Evolutionary conservation across 306 rosid species (phyloP), one percentile per base, ranked within the genome.

Genomic region (Fragaria ananassa): DNA sequence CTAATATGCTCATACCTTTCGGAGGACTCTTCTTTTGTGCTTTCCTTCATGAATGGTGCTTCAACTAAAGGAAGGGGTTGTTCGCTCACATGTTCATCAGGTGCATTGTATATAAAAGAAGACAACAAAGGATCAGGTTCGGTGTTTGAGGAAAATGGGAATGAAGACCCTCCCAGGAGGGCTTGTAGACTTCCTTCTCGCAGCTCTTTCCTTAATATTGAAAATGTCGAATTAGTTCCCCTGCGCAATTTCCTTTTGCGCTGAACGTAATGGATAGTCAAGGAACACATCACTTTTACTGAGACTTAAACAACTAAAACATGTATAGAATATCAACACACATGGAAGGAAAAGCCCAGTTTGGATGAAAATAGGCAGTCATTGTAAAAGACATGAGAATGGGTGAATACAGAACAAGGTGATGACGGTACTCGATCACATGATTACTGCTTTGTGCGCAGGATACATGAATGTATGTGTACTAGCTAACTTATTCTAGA

Each of bases 51-150:
- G 18, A 56, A 19, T 70, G 81, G 70, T 62, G 80, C 79, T 81
- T 88, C 91, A 13, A 68, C 76, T 39, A 85, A 83, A 66, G 88
- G 74, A 79, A 67, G 71, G 64, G 90, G 69, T 64, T 69, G 85
- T 45, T 49, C 78, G 37, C 78, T 86, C 13, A 8, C 68, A 68
- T 86, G 74, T 77, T 86, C 91, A 79, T 86, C 84, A 49, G 75
- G 79, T 11, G 91, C 87, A 83, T 86, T 89, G 84, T 83, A 90
- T 41, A 93, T 92, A 81, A 95, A 95, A 19, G 97, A 92, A 42
- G 90, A 86, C 82, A 95, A 69, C 86, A 95, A 68, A 62, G 92
- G 91, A 86, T 95, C 98, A 8, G 98, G 88, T 74, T 87, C 98
- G 2, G 93, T 69, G 68, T 83, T 88, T 46, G 90, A 81, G 34